These are phyloP conservation scores for Tulasnella sp. DNA, from an alignment of 768 basidiomycete genomes.

Conservation along the genomic window DNA sequence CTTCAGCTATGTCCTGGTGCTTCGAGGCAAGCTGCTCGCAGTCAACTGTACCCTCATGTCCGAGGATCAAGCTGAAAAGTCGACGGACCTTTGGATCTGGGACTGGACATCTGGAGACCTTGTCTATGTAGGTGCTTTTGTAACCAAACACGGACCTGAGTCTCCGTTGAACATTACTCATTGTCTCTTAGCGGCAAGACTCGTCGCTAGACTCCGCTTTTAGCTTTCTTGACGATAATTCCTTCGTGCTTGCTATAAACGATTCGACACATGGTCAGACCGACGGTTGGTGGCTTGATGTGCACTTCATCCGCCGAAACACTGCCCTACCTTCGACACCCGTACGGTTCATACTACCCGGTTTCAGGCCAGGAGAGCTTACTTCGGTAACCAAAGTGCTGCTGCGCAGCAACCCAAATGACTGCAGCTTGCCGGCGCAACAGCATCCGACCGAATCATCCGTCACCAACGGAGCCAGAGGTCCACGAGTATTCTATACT, in stretches of 20 bases:
- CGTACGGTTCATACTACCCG: no score
- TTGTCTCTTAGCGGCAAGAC: neutral
- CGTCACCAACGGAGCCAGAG: no score
- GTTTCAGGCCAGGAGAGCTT: no score
- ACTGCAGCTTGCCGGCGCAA: no score
- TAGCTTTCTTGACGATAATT: neutral
- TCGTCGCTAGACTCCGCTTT: neutral
- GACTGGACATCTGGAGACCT: constrained; percentile 5
- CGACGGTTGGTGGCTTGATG: neutral
- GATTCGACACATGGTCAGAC: neutral
- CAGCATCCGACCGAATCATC: no score
- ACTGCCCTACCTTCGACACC: neutral
- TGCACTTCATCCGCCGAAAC: neutral
- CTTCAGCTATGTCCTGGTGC: neutral
- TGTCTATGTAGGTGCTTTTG: neutral
- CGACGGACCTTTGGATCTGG: constrained; percentile 4
- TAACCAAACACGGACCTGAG: neutral
- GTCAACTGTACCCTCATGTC: neutral
- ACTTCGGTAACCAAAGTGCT: no score
- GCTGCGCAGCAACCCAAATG: no score
- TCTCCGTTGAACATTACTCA: neutral
- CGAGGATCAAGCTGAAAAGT: neutral
- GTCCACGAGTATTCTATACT: no score
- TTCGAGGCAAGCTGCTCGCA: constrained; percentile 3
- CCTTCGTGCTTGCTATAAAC: neutral